Base-by-base conservation (phyloP, 805 yeast species). In the Ogataea corticis region DNA sequence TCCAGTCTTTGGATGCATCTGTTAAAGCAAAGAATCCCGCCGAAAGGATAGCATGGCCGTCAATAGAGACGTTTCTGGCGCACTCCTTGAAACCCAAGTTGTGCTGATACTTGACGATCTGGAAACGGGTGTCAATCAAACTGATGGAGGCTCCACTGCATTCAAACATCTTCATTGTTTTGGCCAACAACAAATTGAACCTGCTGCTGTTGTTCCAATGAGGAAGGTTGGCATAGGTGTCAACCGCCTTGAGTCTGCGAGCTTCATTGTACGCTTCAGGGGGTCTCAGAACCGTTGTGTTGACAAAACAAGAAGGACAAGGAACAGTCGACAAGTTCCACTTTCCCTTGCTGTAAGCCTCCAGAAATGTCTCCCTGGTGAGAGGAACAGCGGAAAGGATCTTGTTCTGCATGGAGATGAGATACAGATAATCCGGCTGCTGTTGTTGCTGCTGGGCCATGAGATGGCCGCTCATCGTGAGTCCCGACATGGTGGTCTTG, bases 1-100 rank as follows among this genome's bases (percentile, higher is more conserved):
- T 70, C 94, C 95, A 86, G 58, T 86, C 95, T 29, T 67, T 66
- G 4, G 79, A 61, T 2, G 90, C 82, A 59, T 85, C 87, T 4
- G 72, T 58, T 7, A 86, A 52, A 3, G 80, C 67, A 43, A 86
- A 76, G 49, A 73, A 71, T 2, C 72, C 80, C 6, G 69, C 61
- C 0, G 90, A 82, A 29, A 86, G 63, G 2, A 86, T 71, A 0
- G 89, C 71, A 64, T 86, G 92, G 7, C 80, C 80, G 59, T 86
- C 94, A 37, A 86, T 62, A 7, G 89, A 80, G 2, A 80, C 65
- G 16, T 62, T 64, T 42, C 88, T 68, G 11, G 81, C 80, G 40
- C 80, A 72, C 45, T 72, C 78, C n/a, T 63, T 68, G 44, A 75
- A 63, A 4, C 72, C 73, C 29, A 82, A 65, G 6, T 76, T 69